A percentile compares a stretch with the other conserved stretches of the same genome.
These are phyloP conservation scores for Davidsoniella neocaledoniae DNA, from an alignment of 2,329 filamentous ascomycete species.

Conservation along the genomic window DNA sequence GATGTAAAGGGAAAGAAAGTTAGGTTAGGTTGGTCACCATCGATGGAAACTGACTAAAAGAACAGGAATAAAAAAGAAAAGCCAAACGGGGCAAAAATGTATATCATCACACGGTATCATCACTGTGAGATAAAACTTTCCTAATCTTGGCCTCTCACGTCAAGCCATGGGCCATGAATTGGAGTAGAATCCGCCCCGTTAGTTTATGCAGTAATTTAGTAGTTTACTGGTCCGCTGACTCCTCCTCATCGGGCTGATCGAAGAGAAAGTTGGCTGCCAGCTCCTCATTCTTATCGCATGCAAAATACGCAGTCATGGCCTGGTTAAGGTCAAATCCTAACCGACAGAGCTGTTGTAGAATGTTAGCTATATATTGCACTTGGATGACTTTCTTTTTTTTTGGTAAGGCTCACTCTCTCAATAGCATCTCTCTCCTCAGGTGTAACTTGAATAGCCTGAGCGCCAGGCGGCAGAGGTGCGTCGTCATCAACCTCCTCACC, in stretches of 20 bases:
- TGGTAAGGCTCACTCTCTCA: slow-evolving; percentile 55
- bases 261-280: slow-evolving; percentile 96
- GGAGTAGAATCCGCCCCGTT: background rate
- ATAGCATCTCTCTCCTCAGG: slow-evolving; percentile 95
- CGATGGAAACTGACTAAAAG: background rate
- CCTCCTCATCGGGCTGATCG: slow-evolving; percentile 82
- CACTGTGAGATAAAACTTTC: too few relatives aligned
- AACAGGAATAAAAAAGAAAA: background rate
- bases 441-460: slow-evolving; percentile 78
- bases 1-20: background rate
- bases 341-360: slow-evolving; percentile 52
- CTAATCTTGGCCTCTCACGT: too few relatives aligned
- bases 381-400: too few relatives aligned
- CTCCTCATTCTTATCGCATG: slow-evolving; percentile 98
- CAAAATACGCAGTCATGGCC: slow-evolving; percentile 96
- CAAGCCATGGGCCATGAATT: too few relatives aligned
- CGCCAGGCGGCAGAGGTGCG: slow-evolving; percentile 68
- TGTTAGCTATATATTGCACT: background rate
- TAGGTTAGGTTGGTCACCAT: too few relatives aligned
- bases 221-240: slow-evolving; percentile 21
- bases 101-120: too few relatives aligned
- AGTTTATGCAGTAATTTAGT: background rate
- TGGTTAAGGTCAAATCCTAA: slow-evolving; percentile 86
- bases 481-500: slow-evolving; percentile 80
- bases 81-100: background rate